A percentile compares a stretch with the other conserved stretches of the same genome.
Evolutionary conservation across 129 eudicot species (phyloP).

Genomic region (sunflower (Helianthus annuus)): HanXRQr2.0-SUNRISE NC_035433.2:146306549-146307048

Average conservation of each 20-base stretch:
- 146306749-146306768: background rate
- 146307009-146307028: slow-evolving; percentile 12
- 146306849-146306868: background rate
- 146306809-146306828: slow-evolving; percentile 32
- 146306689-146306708: background rate
- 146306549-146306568: slow-evolving; percentile 27
- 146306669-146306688: slow-evolving; percentile 20
- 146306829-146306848: slow-evolving; percentile 10
- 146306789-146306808: background rate
- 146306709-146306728: slow-evolving; percentile 2
- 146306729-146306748: slow-evolving; percentile 2
- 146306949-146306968: slow-evolving; percentile 22
- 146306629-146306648: slow-evolving; percentile 20
- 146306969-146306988: slow-evolving; percentile 25
- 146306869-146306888: background rate
- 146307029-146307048: slow-evolving; percentile 6
- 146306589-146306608: background rate
- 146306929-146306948: slow-evolving; percentile 9
- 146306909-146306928: background rate
- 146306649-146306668: slow-evolving; percentile 18
- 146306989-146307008: background rate
- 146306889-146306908: background rate
- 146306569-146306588: slow-evolving; percentile 34
- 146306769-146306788: slow-evolving; percentile 1
- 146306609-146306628: slow-evolving; percentile 33